These are phyloP conservation scores for Sugiyamaella pinicola DNA, from an alignment of 1,139 yeast species.

Conservation along the genomic window DNA sequence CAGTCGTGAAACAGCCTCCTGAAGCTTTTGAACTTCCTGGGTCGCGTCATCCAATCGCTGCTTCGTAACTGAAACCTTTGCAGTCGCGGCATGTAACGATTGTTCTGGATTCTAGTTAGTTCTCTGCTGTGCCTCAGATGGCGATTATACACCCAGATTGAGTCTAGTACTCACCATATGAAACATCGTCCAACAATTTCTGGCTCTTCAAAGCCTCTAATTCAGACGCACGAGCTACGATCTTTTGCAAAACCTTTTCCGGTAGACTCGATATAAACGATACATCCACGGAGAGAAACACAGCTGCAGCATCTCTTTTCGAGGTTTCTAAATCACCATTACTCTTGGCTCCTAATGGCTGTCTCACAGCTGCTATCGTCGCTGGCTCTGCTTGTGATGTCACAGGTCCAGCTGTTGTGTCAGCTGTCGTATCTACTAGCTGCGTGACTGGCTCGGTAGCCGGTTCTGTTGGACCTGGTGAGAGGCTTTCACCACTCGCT, in stretches of 20 bases:
- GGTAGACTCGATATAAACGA: constrained; percentile 33
- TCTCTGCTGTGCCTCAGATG: neutral
- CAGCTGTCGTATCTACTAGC: neutral
- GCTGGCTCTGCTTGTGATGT: neutral
- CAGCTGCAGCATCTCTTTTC: constrained; percentile 38
- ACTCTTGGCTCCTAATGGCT: constrained; percentile 11
- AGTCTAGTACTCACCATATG: constrained; percentile 37
- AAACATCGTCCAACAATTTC: constrained; percentile 52
- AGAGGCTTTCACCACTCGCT: neutral
- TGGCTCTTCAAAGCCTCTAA: constrained; percentile 55
- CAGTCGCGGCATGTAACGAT: constrained; percentile 45
- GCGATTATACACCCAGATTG: neutral
- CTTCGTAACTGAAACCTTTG: constrained; percentile 42
- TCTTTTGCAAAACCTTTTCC: constrained; percentile 36
- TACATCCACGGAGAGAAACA: constrained; percentile 33
- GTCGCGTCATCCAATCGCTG: constrained; percentile 39
- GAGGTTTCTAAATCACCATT: neutral
- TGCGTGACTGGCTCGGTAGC: neutral
- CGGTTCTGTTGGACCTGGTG: neutral
- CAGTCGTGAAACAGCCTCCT: constrained; percentile 40
- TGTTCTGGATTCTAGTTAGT: constrained; percentile 49
- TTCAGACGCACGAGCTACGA: constrained; percentile 52
- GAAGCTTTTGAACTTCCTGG: constrained; percentile 41
- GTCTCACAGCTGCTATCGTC: constrained; percentile 1
- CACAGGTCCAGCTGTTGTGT: neutral